Evolutionary conservation across 768 basidiomycete species (phyloP).

Genomic region (Amanita jacksonii): DNA sequence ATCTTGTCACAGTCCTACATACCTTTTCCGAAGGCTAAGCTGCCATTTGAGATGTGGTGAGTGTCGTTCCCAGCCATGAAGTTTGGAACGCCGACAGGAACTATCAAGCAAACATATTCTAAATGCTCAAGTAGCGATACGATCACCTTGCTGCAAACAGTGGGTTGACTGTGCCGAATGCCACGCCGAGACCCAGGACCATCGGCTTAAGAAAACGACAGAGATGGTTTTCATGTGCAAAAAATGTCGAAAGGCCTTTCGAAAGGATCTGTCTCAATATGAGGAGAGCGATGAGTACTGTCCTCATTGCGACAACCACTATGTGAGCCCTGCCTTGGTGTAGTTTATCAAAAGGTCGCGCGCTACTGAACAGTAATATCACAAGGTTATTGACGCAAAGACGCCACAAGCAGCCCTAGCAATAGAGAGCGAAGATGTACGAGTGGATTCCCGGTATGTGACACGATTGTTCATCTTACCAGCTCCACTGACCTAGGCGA

Average conservation of each 20-base stretch:
- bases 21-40: no score
- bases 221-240: conserved; percentile 53
- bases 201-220: conserved; percentile 58
- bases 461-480: neutral
- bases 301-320: conserved; percentile 97
- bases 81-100: neutral
- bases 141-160: conserved; percentile 93
- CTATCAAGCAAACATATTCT: conserved; percentile 86
- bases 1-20: no score
- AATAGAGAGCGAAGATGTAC: conserved; percentile 86
- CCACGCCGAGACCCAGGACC: conserved; percentile 77
- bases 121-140: conserved; percentile 93
- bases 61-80: neutral
- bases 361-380: neutral
- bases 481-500: conserved; percentile 6
- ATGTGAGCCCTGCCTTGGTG: conserved; percentile 46
- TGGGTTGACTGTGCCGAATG: conserved; percentile 99
- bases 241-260: conserved; percentile 79
- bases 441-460: conserved; percentile 76
- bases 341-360: neutral
- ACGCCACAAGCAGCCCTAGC: conserved; percentile 77
- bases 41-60: conserved; percentile 1
- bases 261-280: conserved; percentile 87
- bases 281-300: conserved; percentile 99
- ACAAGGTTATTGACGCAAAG: conserved; percentile 86